Conservation (phyloP, 106 monocot genomes). For the Dendrobium catenatum region DNA sequence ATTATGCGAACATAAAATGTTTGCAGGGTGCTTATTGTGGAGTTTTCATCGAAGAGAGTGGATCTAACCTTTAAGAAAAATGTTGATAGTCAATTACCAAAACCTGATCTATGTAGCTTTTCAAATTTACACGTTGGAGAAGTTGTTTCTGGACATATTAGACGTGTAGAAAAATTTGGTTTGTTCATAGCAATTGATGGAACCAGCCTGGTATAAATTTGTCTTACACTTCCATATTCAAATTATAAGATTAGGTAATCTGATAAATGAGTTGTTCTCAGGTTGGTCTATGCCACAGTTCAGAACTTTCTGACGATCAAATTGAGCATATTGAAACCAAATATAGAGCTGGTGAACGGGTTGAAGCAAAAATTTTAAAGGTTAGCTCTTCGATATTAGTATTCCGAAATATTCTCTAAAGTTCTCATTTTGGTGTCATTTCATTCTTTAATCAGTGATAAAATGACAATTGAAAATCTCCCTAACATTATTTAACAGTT, state of each 20-base stretch:
- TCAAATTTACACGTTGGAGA: constrained; percentile 63
- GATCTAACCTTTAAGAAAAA: constrained; percentile 61
- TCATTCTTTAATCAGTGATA: not conserved
- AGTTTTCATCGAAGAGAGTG: constrained; percentile 60
- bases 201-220: constrained; percentile 46
- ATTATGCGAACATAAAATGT: not conserved
- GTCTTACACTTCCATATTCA: constrained; percentile 1
- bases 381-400: constrained; percentile 19
- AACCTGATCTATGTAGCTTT: constrained; percentile 27
- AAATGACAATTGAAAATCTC: not conserved
- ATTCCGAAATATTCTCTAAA: constrained; percentile 1
- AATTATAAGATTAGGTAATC: not conserved
- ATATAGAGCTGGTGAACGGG: constrained; percentile 52
- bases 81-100: constrained; percentile 16
- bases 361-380: constrained; percentile 71
- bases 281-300: constrained; percentile 94
- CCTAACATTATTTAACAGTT: not conserved
- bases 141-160: constrained; percentile 62
- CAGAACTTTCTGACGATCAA: constrained; percentile 65
- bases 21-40: constrained; percentile 74
- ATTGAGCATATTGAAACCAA: constrained; percentile 48
- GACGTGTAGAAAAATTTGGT: constrained; percentile 62
- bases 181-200: constrained; percentile 70
- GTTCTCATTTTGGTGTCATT: not conserved
- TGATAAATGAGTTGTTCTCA: constrained; percentile 19